Conservation (phyloP, 2,329 filamentous ascomycete genomes). For the Cladophialophora yegresii region DNA sequence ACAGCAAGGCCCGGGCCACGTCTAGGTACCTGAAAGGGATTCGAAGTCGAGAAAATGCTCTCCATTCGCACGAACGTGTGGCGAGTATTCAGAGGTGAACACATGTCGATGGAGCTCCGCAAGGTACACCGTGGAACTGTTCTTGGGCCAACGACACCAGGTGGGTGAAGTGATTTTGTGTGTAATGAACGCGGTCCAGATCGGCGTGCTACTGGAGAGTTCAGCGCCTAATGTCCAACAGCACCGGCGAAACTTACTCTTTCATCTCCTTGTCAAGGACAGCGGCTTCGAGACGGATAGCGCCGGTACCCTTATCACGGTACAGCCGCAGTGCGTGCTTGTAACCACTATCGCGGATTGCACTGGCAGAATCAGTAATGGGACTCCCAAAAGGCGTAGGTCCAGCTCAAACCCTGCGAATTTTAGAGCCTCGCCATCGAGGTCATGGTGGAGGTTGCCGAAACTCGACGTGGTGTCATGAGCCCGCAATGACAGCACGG, state of each 20-base stretch:
- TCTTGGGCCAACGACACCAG: constrained; percentile 49
- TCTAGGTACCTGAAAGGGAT: constrained; percentile 39
- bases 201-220: constrained; percentile 50
- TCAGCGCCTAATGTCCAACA: constrained; percentile 4
- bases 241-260: constrained; percentile 41
- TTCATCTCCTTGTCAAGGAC: constrained; percentile 56
- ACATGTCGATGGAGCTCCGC: constrained; percentile 56
- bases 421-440: constrained; percentile 51
- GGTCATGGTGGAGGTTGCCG: constrained; percentile 50
- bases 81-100: constrained; percentile 55
- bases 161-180: constrained; percentile 49
- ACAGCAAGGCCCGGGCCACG: not conserved
- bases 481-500: constrained; percentile 59
- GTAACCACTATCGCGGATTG: constrained; percentile 55
- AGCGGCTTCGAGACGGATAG: constrained; percentile 60
- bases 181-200: constrained; percentile 63
- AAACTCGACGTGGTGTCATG: constrained; percentile 53
- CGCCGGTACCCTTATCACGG: constrained; percentile 53
- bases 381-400: not conserved
- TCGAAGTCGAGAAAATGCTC: constrained; percentile 47
- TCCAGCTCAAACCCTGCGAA: constrained; percentile 52
- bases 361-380: constrained; percentile 41
- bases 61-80: constrained; percentile 42
- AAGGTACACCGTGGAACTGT: constrained; percentile 50
- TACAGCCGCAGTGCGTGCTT: constrained; percentile 59